Base-by-base conservation (phyloP, 805 yeast genomes). In the Blastobotrys americana region DNA sequence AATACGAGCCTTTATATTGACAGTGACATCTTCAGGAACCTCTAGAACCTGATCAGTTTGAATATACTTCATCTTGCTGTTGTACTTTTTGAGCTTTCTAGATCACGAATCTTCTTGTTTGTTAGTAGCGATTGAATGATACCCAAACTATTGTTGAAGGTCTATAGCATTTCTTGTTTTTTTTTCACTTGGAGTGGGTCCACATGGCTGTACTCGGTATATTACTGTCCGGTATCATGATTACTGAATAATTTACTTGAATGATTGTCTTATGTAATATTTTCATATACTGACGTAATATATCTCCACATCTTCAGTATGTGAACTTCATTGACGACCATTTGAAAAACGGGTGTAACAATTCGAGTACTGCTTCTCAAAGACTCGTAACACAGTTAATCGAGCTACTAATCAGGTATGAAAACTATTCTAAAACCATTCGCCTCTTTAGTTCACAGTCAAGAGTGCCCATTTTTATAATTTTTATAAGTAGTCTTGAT, bases 21-120 rank as follows among this genome's bases (percentile, higher is more conserved):
- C 84, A 63, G 82, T 76, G 56, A 93, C 98, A 66, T 85, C 96
- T 72, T 84, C 95, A 73, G 98, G 97, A 70, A 80, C 65, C 48
- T 78, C 84, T 66, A 86, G 77, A 67, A 71, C 66, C 76, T 85
- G 93, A 68, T 84, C 94, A 55, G 93, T 81, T 71, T 80, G 84
- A 65, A 85, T 78, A 85, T 77, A 83, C 77, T 84, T 85, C 95
- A 80, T 79, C 66, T 25, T 25, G 13, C n/a, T n/a, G n/a, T n/a
- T n/a, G n/a, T n/a, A n/a, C n/a, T n/a, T n/a, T n/a, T n/a, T n/a
- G n/a, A n/a, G n/a, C n/a, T n/a, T n/a, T n/a, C n/a, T n/a, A n/a
- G n/a, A n/a, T n/a, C n/a, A n/a, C n/a, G n/a, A n/a, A n/a, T n/a
- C n/a, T n/a, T n/a, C n/a, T n/a, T n/a, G n/a, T n/a, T n/a, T n/a